phyloP scores from a whole-genome alignment of 2,329 filamentous ascomycete genomes.

The Botryosphaeria agaves region DNA sequence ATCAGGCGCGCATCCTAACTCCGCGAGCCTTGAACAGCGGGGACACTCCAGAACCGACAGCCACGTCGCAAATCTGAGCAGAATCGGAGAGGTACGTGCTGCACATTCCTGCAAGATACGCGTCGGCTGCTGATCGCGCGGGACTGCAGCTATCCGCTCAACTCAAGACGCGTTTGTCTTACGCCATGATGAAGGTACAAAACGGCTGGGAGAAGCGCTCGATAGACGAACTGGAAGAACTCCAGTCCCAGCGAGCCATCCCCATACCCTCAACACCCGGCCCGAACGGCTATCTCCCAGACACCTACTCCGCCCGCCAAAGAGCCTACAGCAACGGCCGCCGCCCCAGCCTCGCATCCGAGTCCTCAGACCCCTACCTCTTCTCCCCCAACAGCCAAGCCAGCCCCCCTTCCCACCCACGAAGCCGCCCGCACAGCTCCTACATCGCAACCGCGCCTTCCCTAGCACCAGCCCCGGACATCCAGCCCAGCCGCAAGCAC shows the following conservation, averaged over 20 bases:
- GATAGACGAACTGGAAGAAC: slow-evolving; percentile 59
- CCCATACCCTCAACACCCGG: slow-evolving; percentile 19
- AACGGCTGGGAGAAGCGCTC: slow-evolving; percentile 72
- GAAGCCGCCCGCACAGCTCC: slow-evolving; percentile 23
- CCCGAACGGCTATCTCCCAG: not conserved
- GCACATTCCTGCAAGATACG: slow-evolving; percentile 1
- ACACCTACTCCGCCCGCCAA: not conserved
- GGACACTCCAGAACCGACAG: slow-evolving; percentile 59
- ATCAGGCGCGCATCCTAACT: slow-evolving; percentile 22
- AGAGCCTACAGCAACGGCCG: not conserved
- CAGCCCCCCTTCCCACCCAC: slow-evolving; percentile 29
- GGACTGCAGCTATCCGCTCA: slow-evolving; percentile 51
- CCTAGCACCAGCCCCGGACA: slow-evolving; percentile 3
- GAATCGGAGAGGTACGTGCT: slow-evolving; percentile 57
- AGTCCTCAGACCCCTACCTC: not conserved
- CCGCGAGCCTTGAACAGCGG: slow-evolving; percentile 20
- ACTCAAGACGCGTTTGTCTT: slow-evolving; percentile 68
- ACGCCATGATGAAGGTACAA: slow-evolving; percentile 87
- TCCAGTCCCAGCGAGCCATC: slow-evolving; percentile 53
- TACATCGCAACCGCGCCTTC: slow-evolving; percentile 21
- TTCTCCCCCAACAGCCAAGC: not conserved
- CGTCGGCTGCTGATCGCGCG: slow-evolving; percentile 5
- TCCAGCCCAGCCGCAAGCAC: slow-evolving; percentile 1
- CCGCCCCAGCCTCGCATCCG: not conserved
- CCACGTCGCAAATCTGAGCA: slow-evolving; percentile 46